Percentiles rank a stretch among this genome's conserved stretches.
Evolutionary conservation across 1,139 yeast genomes (phyloP).

Genomic region (Ogataea hybrid): DNA sequence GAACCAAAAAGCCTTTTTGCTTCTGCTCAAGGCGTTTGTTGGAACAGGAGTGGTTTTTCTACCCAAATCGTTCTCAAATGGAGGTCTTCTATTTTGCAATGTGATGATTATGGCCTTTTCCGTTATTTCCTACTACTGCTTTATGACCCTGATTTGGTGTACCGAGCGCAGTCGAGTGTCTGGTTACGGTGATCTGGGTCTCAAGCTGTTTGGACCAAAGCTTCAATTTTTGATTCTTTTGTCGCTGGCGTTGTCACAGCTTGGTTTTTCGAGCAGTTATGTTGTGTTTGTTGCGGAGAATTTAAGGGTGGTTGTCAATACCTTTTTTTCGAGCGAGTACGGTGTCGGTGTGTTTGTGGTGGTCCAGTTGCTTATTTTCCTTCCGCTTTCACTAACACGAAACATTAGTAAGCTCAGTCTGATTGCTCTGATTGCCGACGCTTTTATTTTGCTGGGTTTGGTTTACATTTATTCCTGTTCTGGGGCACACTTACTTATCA

Average conservation of each 20-base stretch:
- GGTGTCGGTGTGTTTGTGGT: conserved; percentile 56
- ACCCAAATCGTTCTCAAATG: conserved; percentile 88
- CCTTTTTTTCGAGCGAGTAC: conserved; percentile 12
- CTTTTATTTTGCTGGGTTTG: conserved; percentile 79
- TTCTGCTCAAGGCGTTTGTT: conserved; percentile 83
- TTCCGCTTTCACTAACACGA: conserved; percentile 83
- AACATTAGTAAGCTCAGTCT: conserved; percentile 86
- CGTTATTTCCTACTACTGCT: conserved; percentile 79
- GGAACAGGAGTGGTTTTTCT: conserved; percentile 96
- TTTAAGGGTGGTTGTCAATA: conserved; percentile 49
- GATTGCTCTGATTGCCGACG: conserved; percentile 85
- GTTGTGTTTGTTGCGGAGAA: conserved; percentile 92
- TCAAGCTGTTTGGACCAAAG: conserved; percentile 63
- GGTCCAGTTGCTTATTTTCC: conserved; percentile 63
- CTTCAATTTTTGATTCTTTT: conserved; percentile 68
- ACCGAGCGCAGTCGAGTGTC: conserved; percentile 60
- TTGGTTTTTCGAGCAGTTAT: conserved; percentile 96
- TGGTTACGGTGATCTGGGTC: conserved; percentile 89
- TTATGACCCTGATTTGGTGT: conserved; percentile 63
- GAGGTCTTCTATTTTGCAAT: conserved; percentile 79
- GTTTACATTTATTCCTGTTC: conserved; percentile 77
- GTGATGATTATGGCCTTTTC: conserved; percentile 67
- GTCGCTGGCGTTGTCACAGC: conserved; percentile 82
- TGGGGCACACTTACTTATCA: conserved; percentile 48
- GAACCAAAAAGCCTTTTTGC: conserved; percentile 63